Base-by-base conservation (phyloP, 2,329 filamentous ascomycete genomes). In the Penicillium sp. region DNA sequence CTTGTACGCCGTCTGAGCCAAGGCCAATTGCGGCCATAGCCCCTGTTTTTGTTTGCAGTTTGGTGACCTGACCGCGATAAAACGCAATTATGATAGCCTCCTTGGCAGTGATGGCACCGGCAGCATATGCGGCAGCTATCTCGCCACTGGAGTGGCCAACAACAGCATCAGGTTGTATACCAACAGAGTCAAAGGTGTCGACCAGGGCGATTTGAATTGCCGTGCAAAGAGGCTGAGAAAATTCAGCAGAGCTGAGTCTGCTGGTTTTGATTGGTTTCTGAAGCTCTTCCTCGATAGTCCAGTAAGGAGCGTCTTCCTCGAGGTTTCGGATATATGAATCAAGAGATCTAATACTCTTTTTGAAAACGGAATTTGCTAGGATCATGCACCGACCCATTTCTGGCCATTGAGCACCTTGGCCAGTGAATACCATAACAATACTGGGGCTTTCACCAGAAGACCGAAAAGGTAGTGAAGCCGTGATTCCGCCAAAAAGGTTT, bases 121-220 rank as follows among this genome's bases (percentile, higher is more conserved):
- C 55, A 0, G 64, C 58, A 39, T 68, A 67, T 9, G 66, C 64
- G 1, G 64, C 66, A 4, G 58, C 62, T 39, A 68, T 64, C 23
- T 68, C 66, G 1, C 66, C 66, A 48, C 62, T 66, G 10, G 62
- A 65, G 44, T 68, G 64, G 1, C 66, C 64, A 1, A 63, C 47
- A 4, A 67, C 66, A 10, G 58, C 47, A 1, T 42, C 16, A 1
- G 60, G 55, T 2, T 19, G 21, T 14, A 66, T 44, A 2, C 59
- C 61, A 55, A 59, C 61, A 4, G 23, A 23, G 1, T 13, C n/a
- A 3, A 67, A 39, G 0, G 62, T 14, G 10, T 60, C 54, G 0
- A 61, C 42, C 11, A 67, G 35, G 1, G 45, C 60, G 5, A 67
- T 59, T 27, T 67, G 65, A 1, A 67, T 19, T 6, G 65, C 65